Conservation (phyloP, 225 moss, liverwort and hornwort genomes). For the Marchantia paleacea region DNA sequence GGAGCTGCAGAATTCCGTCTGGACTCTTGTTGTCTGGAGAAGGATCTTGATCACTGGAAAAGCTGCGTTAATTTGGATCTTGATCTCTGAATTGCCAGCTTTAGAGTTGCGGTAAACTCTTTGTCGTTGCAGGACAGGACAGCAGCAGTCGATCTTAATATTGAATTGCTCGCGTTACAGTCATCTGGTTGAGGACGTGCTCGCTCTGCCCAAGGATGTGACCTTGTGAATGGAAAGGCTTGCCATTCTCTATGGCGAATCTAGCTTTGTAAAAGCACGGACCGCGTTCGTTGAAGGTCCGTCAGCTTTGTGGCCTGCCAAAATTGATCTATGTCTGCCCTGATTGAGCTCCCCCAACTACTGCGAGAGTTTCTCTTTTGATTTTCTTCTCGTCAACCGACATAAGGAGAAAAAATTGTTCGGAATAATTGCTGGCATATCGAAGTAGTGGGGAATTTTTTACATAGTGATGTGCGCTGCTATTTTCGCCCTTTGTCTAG, state of each 20-base stretch:
- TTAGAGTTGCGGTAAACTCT: neutral
- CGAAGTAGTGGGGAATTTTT: neutral
- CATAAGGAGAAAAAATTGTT: neutral
- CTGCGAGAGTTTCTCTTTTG: neutral
- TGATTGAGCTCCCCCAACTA: neutral
- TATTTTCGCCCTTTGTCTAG: too few relatives aligned
- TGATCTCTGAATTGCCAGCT: slow-evolving; percentile 9
- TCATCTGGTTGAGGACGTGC: neutral
- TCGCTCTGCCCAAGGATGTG: slow-evolving; percentile 1
- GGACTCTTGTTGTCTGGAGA: neutral
- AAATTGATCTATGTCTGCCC: neutral
- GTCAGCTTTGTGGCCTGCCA: neutral
- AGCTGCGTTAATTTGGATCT: neutral
- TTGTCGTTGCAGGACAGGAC: neutral
- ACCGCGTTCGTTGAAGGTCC: neutral
- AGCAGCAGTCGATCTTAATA: neutral
- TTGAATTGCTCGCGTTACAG: neutral
- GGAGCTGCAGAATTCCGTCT: neutral
- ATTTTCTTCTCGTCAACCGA: too few relatives aligned
- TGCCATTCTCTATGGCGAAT: slow-evolving; percentile 12
- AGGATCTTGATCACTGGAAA: neutral
- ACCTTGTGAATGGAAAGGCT: slow-evolving; percentile 11
- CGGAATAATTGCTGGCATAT: neutral
- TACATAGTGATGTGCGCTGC: neutral
- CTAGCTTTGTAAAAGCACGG: slow-evolving; percentile 1